Evolutionary conservation across 768 basidiomycete genomes (phyloP).

Genomic region (Pulveroboletus sp.): DNA sequence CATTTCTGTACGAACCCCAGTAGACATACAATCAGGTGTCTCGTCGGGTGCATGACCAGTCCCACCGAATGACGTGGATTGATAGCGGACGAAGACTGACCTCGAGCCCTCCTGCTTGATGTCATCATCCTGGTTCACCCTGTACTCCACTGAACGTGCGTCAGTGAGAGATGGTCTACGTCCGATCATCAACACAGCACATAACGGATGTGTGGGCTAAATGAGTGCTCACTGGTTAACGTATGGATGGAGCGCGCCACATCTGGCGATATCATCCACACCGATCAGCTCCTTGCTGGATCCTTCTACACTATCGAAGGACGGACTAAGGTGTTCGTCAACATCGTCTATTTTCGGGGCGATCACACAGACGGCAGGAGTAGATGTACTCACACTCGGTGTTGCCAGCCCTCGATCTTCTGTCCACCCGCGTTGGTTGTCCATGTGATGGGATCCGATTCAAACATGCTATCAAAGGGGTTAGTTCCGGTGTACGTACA

Average conservation of each 20-base stretch:
- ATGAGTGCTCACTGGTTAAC: constrained; percentile 7
- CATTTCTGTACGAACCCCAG: constrained; percentile 1
- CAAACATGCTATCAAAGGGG: neutral
- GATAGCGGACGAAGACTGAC: neutral
- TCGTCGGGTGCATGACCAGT: neutral
- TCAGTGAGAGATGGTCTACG: neutral
- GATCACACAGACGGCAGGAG: neutral
- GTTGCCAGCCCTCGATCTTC: neutral
- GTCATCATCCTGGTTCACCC: neutral
- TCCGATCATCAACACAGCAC: neutral
- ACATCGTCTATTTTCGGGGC: neutral
- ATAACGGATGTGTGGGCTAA: too few relatives aligned
- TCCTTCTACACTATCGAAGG: constrained; percentile 1
- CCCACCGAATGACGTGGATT: neutral
- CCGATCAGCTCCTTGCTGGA: neutral
- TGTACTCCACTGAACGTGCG: neutral
- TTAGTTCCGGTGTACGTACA: neutral
- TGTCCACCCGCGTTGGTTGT: neutral
- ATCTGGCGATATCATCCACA: constrained; percentile 8
- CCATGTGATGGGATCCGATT: neutral
- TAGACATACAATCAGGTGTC: neutral
- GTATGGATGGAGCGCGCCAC: neutral
- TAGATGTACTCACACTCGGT: constrained; percentile 1
- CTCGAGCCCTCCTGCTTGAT: neutral
- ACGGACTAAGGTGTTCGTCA: constrained; percentile 5